Base-by-base conservation (phyloP, 495 filamentous ascomycete species). In the Penicillium cosmopolitanum region DNA sequence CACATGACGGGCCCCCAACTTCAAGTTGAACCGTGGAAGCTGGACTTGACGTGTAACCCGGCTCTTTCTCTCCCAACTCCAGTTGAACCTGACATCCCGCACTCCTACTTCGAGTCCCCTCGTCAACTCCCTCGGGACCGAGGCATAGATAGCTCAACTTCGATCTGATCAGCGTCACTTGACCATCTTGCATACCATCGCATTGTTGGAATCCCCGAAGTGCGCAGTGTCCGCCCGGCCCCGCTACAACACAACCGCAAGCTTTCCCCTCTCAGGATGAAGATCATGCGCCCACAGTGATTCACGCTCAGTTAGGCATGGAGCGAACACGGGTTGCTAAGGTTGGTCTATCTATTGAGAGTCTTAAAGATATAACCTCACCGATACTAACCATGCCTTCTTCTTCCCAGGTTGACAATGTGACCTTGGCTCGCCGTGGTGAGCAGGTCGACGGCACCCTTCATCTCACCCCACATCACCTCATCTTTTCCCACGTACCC, bases 381-480 rank as follows among this genome's bases (percentile, higher is more conserved):
- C 19, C 11, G 6, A 25, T 23, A 12, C 18, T 48, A 28, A 28
- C 15, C 19, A n/a, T 48, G 4, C 11, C 9, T 28, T 48, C 9
- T 28, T 48, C 46, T n/a, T 48, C 52, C 42, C 54, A 72, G 85
- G 84, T 87, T 70, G 82, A 88, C 60, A 79, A 87, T 74, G 85
- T 88, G 70, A 83, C 79, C 71, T 80, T 88, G 61, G 78, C 85
- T 63, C 82, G 85, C 60, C 79, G 82, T 63, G 85, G 85, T 58
- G 79, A 84, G 62, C 81, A 84, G 60, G 81, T 85, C 42, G 76
- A 80, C 58, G 85, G 85, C 63, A 83, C 81, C 50, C 77, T 88
- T 58, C 85, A 88, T 67, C 77, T 88, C 59, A 87, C 85, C 55
- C 82, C 84, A 63, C 85, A 88, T 65, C 85, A 88, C 71, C 78